A percentile compares a stretch with the other conserved stretches of the same genome.
These are phyloP conservation scores for Chrysophaeum taylorii DNA, from an alignment of 352 stramenopile species.

Conservation along the genomic window DNA sequence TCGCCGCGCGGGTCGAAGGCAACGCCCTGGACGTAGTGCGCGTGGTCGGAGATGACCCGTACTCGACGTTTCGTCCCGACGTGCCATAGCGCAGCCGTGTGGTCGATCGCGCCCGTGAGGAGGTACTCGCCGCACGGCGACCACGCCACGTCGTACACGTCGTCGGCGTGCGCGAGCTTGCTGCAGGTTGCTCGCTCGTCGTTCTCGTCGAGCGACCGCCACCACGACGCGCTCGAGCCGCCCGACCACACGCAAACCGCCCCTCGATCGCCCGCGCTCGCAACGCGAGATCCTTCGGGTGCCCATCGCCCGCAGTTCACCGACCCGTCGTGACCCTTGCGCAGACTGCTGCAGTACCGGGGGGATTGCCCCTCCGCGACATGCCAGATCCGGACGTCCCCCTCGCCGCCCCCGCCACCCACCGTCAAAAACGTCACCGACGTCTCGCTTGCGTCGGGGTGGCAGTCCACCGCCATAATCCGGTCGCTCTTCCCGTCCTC, in stretches of 20 bases:
- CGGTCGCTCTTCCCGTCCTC: slow-evolving; percentile 9
- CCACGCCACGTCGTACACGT: slow-evolving; percentile 83
- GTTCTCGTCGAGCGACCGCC: slow-evolving; percentile 59
- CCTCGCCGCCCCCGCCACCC: slow-evolving; percentile 1
- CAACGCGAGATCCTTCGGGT: too few species aligned
- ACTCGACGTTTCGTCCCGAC: slow-evolving; percentile 34
- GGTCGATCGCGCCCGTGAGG: slow-evolving; percentile 78
- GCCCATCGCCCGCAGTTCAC: slow-evolving; percentile 74
- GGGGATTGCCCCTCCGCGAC: background rate
- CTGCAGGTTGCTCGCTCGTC: slow-evolving; percentile 55
- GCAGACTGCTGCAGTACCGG: background rate
- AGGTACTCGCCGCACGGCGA: slow-evolving; percentile 75
- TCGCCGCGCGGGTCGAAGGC: slow-evolving; percentile 84
- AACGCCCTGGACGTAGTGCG: slow-evolving; percentile 89
- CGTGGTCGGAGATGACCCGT: slow-evolving; percentile 61
- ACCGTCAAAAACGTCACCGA: background rate
- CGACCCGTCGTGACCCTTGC: slow-evolving; percentile 59
- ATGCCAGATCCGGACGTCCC: slow-evolving; percentile 2
- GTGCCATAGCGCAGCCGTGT: slow-evolving; percentile 74
- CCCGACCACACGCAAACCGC: slow-evolving; percentile 62
- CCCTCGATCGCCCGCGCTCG: too few species aligned
- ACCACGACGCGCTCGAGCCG: slow-evolving; percentile 40
- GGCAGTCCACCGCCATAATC: slow-evolving; percentile 1
- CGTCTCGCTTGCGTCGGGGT: background rate
- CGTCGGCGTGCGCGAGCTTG: slow-evolving; percentile 59